Conservation (phyloP, 202 grass and related monocot genomes). For the Miscanthus sacchariflorus region DNA sequence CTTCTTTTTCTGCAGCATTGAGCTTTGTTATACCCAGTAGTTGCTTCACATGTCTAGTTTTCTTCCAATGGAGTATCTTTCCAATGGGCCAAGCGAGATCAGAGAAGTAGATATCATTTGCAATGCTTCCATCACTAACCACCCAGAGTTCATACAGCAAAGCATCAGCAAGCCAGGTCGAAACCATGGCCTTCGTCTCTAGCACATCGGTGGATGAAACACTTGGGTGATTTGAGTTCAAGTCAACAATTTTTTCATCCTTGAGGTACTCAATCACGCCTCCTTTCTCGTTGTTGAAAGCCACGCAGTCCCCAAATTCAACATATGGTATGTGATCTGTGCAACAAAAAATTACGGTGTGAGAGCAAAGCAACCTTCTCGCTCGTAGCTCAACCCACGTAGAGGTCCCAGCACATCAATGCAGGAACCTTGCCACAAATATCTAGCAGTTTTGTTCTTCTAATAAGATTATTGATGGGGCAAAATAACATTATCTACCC, state of each 20-base stretch:
- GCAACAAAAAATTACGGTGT: conserved; percentile 40
- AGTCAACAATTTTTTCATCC: conserved; percentile 69
- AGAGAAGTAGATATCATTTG: conserved; percentile 84
- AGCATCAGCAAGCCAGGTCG: conserved; percentile 84
- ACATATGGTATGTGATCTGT: conserved; percentile 97
- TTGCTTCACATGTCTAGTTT: conserved; percentile 79
- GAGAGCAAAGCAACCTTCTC: conserved; percentile 21
- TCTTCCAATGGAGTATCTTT: conserved; percentile 90
- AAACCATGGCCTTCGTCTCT: conserved; percentile 84
- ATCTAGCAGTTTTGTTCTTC: background rate
- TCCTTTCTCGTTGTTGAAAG: conserved; percentile 92
- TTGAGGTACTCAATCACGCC: conserved; percentile 86
- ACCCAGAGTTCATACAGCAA: conserved; percentile 91
- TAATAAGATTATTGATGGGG: background rate
- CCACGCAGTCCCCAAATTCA: conserved; percentile 80
- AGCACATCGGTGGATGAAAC: conserved; percentile 54
- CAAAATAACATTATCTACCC: background rate
- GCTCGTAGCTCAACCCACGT: background rate
- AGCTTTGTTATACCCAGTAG: conserved; percentile 72
- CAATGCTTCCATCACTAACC: conserved; percentile 61
- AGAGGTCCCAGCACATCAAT: background rate
- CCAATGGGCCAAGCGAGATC: conserved; percentile 90
- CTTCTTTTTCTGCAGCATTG: conserved; percentile 81
- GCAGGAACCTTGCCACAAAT: background rate
- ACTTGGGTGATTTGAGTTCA: conserved; percentile 73